Evolutionary conservation across 2,329 filamentous ascomycete genomes (phyloP).

Genomic region (Ilyonectria mors-panacis): DNA sequence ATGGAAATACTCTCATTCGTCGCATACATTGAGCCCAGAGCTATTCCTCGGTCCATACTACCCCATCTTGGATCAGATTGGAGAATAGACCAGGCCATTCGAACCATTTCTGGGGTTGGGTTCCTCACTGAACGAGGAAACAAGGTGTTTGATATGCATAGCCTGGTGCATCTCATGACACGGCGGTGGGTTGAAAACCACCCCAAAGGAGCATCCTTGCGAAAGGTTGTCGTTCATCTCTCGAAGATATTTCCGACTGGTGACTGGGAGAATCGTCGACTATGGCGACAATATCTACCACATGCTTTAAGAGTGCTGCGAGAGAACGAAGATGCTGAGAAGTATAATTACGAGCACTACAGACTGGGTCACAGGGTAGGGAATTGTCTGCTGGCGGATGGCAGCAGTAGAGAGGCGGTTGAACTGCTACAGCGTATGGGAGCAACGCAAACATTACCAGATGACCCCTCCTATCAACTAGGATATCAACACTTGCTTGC

Average conservation of each 20-base stretch:
- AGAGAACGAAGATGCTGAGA: too few species aligned
- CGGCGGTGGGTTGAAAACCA: conserved; percentile 43
- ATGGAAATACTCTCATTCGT: conserved; percentile 56
- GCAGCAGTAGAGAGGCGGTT: background rate
- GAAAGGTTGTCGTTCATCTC: conserved; percentile 9
- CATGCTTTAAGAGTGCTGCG: conserved; percentile 14
- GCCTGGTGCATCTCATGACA: conserved; percentile 54
- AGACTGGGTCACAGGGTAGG: background rate
- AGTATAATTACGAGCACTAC: background rate
- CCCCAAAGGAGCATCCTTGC: fast-evolving
- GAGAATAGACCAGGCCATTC: conserved; percentile 47
- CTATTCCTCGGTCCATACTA: conserved; percentile 55
- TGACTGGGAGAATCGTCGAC: background rate
- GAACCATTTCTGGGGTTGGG: conserved; percentile 45
- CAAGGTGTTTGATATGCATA: conserved; percentile 55
- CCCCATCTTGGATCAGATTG: conserved; percentile 35
- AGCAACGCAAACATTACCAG: too few species aligned
- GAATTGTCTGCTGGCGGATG: background rate
- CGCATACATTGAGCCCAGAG: conserved; percentile 57
- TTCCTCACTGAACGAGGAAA: conserved; percentile 34
- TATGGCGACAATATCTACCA: conserved; percentile 15
- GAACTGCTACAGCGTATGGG: background rate
- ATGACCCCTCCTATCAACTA: too few species aligned
- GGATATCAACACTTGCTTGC: too few species aligned
- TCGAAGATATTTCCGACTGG: background rate